A percentile compares a stretch with the other conserved stretches of the same genome.
These are phyloP conservation scores for Fusarium protoensiforme DNA, from an alignment of 2,329 filamentous ascomycete species.

Conservation along the genomic window DNA sequence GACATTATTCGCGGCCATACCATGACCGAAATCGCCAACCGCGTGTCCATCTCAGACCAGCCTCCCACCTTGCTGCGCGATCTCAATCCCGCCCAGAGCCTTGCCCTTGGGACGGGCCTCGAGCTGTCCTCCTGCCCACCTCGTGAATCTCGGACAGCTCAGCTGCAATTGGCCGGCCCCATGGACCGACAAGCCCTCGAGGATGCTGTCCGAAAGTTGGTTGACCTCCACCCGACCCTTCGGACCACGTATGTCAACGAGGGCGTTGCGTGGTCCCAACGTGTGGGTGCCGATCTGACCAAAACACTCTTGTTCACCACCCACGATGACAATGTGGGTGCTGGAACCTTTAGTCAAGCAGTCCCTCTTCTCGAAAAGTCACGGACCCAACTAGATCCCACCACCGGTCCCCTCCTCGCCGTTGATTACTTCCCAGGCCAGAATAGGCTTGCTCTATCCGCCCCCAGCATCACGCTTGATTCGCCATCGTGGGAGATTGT, in stretches of 20 bases:
- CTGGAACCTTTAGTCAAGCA: not conserved
- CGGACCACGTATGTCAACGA: not conserved
- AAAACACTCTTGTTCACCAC: no score
- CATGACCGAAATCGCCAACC: not conserved
- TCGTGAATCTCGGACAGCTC: not conserved
- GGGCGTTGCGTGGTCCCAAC: not conserved
- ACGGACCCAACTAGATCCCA: not conserved
- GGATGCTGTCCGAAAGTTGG: slow-evolving; percentile 1
- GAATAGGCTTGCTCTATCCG: not conserved
- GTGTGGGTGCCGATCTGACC: no score
- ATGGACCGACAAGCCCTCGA: not conserved
- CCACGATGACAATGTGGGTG: no score
- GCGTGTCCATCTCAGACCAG: not conserved
- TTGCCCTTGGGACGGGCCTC: slow-evolving; percentile 1
- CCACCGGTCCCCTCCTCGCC: not conserved
- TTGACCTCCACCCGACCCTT: not conserved
- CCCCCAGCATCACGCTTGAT: not conserved
- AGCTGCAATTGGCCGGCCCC: not conserved
- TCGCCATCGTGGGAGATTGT: not conserved
- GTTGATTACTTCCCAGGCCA: slow-evolving; percentile 3
- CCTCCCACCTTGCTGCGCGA: not conserved
- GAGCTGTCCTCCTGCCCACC: not conserved
- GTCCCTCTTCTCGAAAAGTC: not conserved
- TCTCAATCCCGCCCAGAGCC: not conserved
- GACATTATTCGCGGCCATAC: slow-evolving; percentile 5